A percentile compares a stretch with the other conserved stretches of the same genome.
These are phyloP conservation scores for Abrus precatorius DNA, from an alignment of 306 rosid species.

Conservation along the genomic window DNA sequence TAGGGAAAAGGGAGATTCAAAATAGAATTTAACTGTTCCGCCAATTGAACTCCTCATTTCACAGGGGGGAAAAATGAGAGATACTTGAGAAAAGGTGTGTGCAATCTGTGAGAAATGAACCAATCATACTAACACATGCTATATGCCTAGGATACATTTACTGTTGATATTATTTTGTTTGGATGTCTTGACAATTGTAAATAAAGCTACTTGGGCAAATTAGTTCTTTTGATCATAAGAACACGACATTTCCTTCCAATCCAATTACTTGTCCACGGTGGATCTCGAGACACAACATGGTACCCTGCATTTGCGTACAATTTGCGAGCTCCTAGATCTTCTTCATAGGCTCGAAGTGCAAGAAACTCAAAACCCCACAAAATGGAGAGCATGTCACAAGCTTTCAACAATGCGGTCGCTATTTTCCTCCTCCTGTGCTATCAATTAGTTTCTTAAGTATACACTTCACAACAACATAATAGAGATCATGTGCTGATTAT, in stretches of 20 bases:
- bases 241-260: constrained; percentile 85
- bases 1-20: background rate
- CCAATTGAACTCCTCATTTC: constrained; percentile 6
- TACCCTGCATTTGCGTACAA: constrained; percentile 83
- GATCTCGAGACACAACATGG: constrained; percentile 70
- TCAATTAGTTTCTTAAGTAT: constrained; percentile 4
- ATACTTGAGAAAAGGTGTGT: background rate
- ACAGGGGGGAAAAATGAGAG: background rate
- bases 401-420: constrained; percentile 71
- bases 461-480: constrained; percentile 2
- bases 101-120: constrained; percentile 36
- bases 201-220: constrained; percentile 7
- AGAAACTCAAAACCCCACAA: constrained; percentile 79
- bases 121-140: constrained; percentile 18
- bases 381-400: constrained; percentile 66
- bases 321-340: constrained; percentile 80
- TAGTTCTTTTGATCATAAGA: constrained; percentile 71
- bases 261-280: constrained; percentile 87
- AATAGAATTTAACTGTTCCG: background rate
- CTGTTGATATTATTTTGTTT: constrained; percentile 1
- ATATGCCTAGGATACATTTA: constrained; percentile 33
- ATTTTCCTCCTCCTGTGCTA: constrained; percentile 79
- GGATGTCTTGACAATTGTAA: constrained; percentile 6
- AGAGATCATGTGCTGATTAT: background rate
- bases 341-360: constrained; percentile 86